These are phyloP conservation scores for Schwanniomyces pseudopolymorphus DNA, from an alignment of 805 yeast species.

Conservation along the genomic window DNA sequence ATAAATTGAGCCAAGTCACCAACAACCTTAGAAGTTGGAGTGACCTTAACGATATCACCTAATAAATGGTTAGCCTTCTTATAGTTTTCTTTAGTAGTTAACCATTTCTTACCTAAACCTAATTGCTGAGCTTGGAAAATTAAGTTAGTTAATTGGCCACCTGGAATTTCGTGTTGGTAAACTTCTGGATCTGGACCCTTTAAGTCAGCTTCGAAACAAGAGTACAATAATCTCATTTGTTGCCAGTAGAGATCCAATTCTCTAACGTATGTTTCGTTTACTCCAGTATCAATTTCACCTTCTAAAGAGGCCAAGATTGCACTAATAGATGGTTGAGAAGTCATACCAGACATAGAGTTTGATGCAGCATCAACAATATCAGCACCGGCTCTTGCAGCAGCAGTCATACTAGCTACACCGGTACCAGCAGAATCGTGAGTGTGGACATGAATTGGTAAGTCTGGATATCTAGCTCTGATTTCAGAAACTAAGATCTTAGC, in stretches of 20 bases:
- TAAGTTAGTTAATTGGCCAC: slow-evolving; percentile 98
- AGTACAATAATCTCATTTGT: slow-evolving; percentile 94
- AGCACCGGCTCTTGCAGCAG: slow-evolving; percentile 94
- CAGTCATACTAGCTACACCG: slow-evolving; percentile 95
- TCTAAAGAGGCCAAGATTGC: slow-evolving; percentile 92
- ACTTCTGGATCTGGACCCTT: slow-evolving; percentile 99
- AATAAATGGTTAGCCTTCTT: slow-evolving; percentile 84
- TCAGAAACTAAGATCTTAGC: slow-evolving; percentile 78
- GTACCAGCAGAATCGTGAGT: slow-evolving; percentile 99
- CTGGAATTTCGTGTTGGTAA: slow-evolving; percentile 97
- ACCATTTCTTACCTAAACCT: slow-evolving; percentile 96
- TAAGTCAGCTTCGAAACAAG: slow-evolving; percentile 96
- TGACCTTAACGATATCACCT: slow-evolving; percentile 97
- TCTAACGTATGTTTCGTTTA: slow-evolving; percentile 65
- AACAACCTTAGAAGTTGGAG: slow-evolving; percentile 99
- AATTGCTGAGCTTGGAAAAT: slow-evolving; percentile 99
- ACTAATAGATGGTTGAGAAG: slow-evolving; percentile 95
- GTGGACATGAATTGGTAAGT: slow-evolving; percentile 96
- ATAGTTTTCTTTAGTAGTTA: slow-evolving; percentile 92
- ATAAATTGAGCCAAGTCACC: slow-evolving; percentile 99
- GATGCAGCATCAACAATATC: slow-evolving; percentile 98
- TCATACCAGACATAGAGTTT: slow-evolving; percentile 97
- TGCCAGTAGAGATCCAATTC: slow-evolving; percentile 97
- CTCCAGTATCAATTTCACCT: slow-evolving; percentile 76
- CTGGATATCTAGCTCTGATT: slow-evolving; percentile 84